phyloP scores from a whole-genome alignment of 2,329 filamentous ascomycete species.

The Lachnellula subtilissima region DNA sequence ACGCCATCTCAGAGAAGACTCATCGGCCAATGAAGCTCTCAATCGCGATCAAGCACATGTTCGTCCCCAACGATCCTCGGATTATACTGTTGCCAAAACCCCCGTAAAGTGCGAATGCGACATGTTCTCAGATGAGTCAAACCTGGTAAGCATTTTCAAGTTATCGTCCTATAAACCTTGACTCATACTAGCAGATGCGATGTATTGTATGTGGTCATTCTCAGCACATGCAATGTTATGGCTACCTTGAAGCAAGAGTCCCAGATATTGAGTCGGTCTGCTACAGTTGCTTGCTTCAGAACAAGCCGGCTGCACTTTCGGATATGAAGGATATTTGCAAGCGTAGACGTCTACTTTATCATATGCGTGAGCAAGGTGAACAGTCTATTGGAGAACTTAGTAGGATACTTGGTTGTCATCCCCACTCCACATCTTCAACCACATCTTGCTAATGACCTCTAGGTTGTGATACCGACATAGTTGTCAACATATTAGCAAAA shows the following conservation, averaged over 20 bases:
- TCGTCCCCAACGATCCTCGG: background rate
- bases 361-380: conserved; percentile 8
- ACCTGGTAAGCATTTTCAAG: conserved; percentile 7
- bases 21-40: background rate
- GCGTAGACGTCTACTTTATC: conserved; percentile 16
- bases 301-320: background rate
- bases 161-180: background rate
- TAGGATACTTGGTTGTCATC: background rate
- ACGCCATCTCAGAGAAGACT: background rate
- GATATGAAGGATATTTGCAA: conserved; percentile 10
- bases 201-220: conserved; percentile 16
- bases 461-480: background rate
- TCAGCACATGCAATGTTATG: conserved; percentile 23
- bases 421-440: background rate
- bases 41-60: background rate
- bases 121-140: background rate
- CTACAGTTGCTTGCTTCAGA: conserved; percentile 17
- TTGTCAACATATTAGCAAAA: background rate
- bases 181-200: conserved; percentile 15
- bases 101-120: conserved; percentile 13
- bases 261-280: conserved; percentile 8
- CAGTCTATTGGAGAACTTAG: conserved; percentile 6
- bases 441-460: background rate
- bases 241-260: conserved; percentile 10
- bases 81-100: background rate